phyloP scores from a whole-genome alignment of 2,329 filamentous ascomycete species.

The Sclerotiophoma versabilis region DNA sequence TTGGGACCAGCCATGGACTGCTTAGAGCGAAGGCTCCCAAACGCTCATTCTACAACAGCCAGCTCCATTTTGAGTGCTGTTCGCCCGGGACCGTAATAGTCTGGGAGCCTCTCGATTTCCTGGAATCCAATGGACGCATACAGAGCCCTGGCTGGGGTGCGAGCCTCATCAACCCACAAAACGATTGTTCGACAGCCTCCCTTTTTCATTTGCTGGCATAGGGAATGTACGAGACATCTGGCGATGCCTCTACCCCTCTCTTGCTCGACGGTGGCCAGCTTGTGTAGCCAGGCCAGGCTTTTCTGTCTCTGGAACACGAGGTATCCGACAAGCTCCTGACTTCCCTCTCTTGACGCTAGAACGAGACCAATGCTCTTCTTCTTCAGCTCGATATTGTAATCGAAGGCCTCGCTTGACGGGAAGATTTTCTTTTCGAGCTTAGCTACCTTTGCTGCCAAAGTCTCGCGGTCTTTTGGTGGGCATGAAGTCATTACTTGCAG shows the following conservation, averaged over 20 bases:
- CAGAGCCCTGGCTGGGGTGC: constrained; percentile 53
- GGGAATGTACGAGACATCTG: constrained; percentile 53
- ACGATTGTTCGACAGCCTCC: constrained; percentile 58
- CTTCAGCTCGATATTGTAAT: constrained; percentile 56
- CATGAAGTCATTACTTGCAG: constrained; percentile 26
- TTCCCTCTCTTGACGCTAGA: constrained; percentile 36
- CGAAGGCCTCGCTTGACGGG: constrained; percentile 59
- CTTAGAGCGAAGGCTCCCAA: neutral
- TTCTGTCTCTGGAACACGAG: constrained; percentile 37
- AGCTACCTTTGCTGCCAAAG: constrained; percentile 28
- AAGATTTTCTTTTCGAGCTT: constrained; percentile 59
- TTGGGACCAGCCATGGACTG: constrained; percentile 20
- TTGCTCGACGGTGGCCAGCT: constrained; percentile 58
- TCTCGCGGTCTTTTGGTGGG: constrained; percentile 29
- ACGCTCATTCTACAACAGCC: constrained; percentile 23
- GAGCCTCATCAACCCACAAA: constrained; percentile 60
- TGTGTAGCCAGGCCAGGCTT: constrained; percentile 57
- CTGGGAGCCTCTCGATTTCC: constrained; percentile 53
- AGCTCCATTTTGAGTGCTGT: constrained; percentile 50
- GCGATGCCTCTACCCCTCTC: constrained; percentile 58
- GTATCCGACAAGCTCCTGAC: constrained; percentile 52
- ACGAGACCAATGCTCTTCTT: constrained; percentile 58
- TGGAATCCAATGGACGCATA: constrained; percentile 57
- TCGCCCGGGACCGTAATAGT: constrained; percentile 61
- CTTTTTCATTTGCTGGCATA: constrained; percentile 52